Conservation (phyloP, 352 stramenopile genomes). For the Thalassiosira hispida region DNA sequence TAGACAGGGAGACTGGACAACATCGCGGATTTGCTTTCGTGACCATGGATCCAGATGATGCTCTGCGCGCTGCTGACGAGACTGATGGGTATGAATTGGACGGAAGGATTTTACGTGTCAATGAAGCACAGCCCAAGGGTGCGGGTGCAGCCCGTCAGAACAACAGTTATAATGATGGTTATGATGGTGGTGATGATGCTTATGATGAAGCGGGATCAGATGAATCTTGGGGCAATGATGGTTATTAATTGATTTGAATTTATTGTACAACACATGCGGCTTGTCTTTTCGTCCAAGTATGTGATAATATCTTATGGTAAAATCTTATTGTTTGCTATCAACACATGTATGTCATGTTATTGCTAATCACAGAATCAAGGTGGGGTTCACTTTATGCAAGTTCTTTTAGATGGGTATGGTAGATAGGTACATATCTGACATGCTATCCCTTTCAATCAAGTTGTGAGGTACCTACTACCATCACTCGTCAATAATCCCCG, state of each 20-base stretch:
- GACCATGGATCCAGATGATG: constrained; percentile 78
- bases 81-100: constrained; percentile 84
- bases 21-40: constrained; percentile 85
- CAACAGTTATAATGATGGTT: constrained; percentile 41
- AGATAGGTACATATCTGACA: too few species aligned
- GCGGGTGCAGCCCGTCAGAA: constrained; percentile 24
- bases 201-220: constrained; percentile 42
- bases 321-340: too few species aligned
- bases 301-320: too few species aligned
- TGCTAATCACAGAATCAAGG: too few species aligned
- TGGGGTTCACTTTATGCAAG: too few species aligned
- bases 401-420: too few species aligned
- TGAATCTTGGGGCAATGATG: constrained; percentile 59
- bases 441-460: too few species aligned
- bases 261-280: neutral
- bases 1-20: constrained; percentile 70
- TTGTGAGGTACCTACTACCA: too few species aligned
- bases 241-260: constrained; percentile 33
- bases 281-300: neutral
- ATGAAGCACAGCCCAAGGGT: constrained; percentile 78
- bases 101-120: constrained; percentile 82
- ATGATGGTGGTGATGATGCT: constrained; percentile 37
- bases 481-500: too few species aligned
- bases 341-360: too few species aligned
- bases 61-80: constrained; percentile 66